Percentiles rank a stretch among this genome's conserved stretches.
These are phyloP conservation scores for Ophioceras dolichostomum DNA, from an alignment of 2,329 filamentous ascomycete species.

Conservation along the genomic window DNA sequence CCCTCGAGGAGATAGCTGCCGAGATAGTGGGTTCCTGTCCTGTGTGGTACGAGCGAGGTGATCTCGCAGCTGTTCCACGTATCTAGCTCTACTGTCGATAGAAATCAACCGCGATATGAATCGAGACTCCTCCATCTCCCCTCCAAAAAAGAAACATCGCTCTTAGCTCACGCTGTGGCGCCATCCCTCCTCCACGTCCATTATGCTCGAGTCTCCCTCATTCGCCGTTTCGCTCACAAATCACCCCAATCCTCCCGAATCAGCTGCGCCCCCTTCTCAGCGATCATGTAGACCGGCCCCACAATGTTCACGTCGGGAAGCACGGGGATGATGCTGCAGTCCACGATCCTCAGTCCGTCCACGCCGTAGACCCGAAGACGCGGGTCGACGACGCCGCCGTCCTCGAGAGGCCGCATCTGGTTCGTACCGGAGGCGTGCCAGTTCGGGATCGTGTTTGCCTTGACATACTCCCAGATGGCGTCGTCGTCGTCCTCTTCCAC, in stretches of 20 bases:
- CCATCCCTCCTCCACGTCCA: too few species aligned
- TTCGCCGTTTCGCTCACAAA: too few species aligned
- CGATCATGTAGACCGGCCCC: slow-evolving; percentile 1
- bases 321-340: slow-evolving; percentile 3
- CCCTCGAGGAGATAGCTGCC: too few species aligned
- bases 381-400: slow-evolving; percentile 39
- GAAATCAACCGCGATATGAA: too few species aligned
- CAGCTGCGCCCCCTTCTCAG: slow-evolving; percentile 3
- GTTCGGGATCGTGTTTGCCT: slow-evolving; percentile 10
- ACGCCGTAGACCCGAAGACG: slow-evolving; percentile 20
- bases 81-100: too few species aligned
- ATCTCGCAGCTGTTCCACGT: too few species aligned
- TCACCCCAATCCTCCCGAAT: slow-evolving; percentile 4
- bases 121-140: too few species aligned
- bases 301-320: slow-evolving; percentile 3
- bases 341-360: slow-evolving; percentile 1
- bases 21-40: too few species aligned
- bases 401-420: slow-evolving; percentile 36
- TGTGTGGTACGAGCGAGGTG: too few species aligned
- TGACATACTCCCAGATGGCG: slow-evolving; percentile 6
- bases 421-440: slow-evolving; percentile 43
- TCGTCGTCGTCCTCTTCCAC: slow-evolving; percentile 6
- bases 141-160: too few species aligned
- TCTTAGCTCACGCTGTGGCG: too few species aligned
- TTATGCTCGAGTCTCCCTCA: too few species aligned